phyloP scores from a whole-genome alignment of 1,284 basidiomycete genomes.

The Cryptococcus sp. region DNA sequence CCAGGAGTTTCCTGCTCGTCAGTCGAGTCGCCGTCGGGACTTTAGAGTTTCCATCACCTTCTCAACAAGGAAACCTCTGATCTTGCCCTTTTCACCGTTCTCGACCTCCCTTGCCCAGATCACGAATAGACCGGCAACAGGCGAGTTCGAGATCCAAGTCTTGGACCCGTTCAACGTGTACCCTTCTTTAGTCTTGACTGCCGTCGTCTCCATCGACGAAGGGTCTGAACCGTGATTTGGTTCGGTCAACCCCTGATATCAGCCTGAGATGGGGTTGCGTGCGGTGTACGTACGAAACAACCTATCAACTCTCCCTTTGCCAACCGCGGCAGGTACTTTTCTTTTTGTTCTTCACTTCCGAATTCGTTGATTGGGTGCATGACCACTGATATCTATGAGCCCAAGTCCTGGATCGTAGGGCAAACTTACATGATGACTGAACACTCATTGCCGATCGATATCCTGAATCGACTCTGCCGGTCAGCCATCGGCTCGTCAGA shows the following conservation, averaged over 20 bases:
- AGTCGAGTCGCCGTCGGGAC: not conserved
- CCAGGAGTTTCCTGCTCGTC: constrained; percentile 66
- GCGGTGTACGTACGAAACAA: constrained; percentile 68
- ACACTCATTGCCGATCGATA: constrained; percentile 95
- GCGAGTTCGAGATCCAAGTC: constrained; percentile 94
- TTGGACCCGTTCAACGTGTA: constrained; percentile 86
- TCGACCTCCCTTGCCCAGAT: constrained; percentile 67
- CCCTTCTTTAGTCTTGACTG: constrained; percentile 75
- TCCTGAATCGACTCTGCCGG: constrained; percentile 72
- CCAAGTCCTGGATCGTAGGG: not conserved
- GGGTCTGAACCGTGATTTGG: constrained; percentile 96
- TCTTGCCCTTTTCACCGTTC: constrained; percentile 58
- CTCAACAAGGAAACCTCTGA: constrained; percentile 88
- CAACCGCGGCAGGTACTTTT: constrained; percentile 77
- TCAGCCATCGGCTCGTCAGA: not conserved
- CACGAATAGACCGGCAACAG: constrained; percentile 78
- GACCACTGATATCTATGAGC: constrained; percentile 54
- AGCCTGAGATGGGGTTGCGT: no score
- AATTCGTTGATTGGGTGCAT: constrained; percentile 97
- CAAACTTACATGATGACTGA: constrained; percentile 63
- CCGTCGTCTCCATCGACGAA: constrained; percentile 87
- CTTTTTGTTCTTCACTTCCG: constrained; percentile 83
- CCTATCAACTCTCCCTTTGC: constrained; percentile 85
- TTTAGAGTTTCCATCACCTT: constrained; percentile 54
- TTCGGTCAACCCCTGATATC: constrained; percentile 70